Percentiles rank a stretch among this genome's conserved stretches.
Conservation (phyloP, 106 monocot species). For the Triglochin maritima region DNA sequence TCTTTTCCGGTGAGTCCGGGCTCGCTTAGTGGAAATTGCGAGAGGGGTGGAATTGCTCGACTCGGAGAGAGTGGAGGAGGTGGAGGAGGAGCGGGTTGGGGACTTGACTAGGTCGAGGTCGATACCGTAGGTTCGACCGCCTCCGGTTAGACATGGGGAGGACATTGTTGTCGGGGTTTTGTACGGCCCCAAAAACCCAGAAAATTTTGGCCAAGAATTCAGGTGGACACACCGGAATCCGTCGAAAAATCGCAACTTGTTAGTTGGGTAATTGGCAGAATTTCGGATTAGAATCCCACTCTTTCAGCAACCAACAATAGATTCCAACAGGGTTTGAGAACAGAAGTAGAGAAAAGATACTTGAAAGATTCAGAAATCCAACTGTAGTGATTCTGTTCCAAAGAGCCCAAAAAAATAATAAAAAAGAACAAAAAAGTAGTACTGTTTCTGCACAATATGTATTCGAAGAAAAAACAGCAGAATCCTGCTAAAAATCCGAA, state of each 20-base stretch:
- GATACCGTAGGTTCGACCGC: slow-evolving; percentile 21
- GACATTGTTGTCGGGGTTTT: neutral
- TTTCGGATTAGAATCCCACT: no score
- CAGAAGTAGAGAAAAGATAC: no score
- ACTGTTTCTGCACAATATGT: no score
- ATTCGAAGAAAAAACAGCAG: neutral
- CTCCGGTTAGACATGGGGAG: slow-evolving; percentile 28
- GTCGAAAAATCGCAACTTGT: neutral
- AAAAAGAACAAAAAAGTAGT: no score
- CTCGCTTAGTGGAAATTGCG: slow-evolving; percentile 61
- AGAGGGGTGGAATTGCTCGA: slow-evolving; percentile 32
- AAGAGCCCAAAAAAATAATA: no score
- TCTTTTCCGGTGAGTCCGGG: slow-evolving; percentile 60
- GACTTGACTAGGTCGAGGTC: slow-evolving; percentile 37
- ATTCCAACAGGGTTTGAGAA: no score
- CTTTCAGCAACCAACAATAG: no score
- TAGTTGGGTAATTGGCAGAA: no score
- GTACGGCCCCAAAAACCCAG: neutral
- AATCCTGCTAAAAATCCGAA: neutral
- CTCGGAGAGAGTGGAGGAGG: slow-evolving; percentile 50
- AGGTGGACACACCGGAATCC: neutral
- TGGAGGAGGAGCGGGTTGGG: neutral
- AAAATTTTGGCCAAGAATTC: neutral
- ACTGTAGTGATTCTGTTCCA: no score
- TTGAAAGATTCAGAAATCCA: no score